Base-by-base conservation (phyloP, 768 basidiomycete genomes). In the Serpula lacrymans region DNA sequence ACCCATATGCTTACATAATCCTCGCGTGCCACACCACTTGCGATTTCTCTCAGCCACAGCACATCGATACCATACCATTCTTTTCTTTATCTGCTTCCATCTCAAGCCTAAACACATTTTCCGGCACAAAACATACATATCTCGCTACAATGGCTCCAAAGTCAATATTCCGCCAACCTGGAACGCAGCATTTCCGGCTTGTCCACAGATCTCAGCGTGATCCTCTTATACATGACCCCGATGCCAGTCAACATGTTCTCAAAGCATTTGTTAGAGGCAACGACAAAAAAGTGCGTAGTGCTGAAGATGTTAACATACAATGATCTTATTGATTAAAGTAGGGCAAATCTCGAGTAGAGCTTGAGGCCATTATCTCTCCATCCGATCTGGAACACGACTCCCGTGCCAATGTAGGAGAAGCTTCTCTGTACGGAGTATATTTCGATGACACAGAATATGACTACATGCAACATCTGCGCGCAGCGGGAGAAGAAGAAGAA, bases 401-500 rank as follows among this genome's bases (percentile, higher is more conserved):
- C 11, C 68, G 72, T 39, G 52, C 64, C 18, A 85, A 84, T 46
- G 71, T 85, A 36, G 96, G 95, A 42, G 89, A 98, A 67, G 96
- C 96, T 0, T 70, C 86, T 5, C 58, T 80, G 7, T 94, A 97
- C 60, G 96, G 93, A 3, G 67, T 99, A 56, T 90, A 90, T 65
- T 98, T 80, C 65, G 93, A 98, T 66, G 94, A 99, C 57, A 85
- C 89, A 5, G 78, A 92, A 44, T 99, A 99, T 69, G 89, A 99
- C 64, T 99, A 99, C 69, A 92, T 97, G 88, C 86, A 94, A 60
- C 96, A 99, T 65, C 77, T 99, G 31, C 84, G 90, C 10, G 52
- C 77, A 2, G 79, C 89, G 36, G 90, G 89, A 3, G 54, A 77
- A 10, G 76, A 83, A 42, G 88, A 89, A 57, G 88, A 83, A 31